Evolutionary conservation across 176 grass and related monocot species (phyloP).

Genomic region (Carex cristatella): DNA sequence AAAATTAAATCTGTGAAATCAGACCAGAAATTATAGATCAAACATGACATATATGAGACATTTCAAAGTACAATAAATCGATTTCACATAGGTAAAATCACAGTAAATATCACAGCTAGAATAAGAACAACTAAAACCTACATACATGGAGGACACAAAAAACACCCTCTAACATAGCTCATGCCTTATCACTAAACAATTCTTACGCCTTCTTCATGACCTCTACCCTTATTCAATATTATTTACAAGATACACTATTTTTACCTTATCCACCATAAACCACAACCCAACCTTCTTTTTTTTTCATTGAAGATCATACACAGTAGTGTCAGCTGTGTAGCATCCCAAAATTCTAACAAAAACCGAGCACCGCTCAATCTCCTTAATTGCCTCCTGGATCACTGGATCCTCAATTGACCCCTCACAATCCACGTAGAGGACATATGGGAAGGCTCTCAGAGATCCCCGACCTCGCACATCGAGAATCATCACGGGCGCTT

Average conservation of each 20-base stretch:
- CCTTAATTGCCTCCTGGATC: slow-evolving; percentile 65
- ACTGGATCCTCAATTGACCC: slow-evolving; percentile 54
- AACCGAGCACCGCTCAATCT: slow-evolving; percentile 64
- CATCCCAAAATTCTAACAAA: slow-evolving; percentile 73
- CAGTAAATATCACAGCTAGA: too few species aligned
- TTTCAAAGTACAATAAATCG: background rate
- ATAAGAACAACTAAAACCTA: too few species aligned
- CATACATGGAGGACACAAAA: background rate
- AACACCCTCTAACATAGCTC: slow-evolving; percentile 10
- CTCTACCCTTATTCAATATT: background rate
- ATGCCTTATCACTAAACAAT: slow-evolving; percentile 9
- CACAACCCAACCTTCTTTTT: too few species aligned
- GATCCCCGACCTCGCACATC: slow-evolving; percentile 34
- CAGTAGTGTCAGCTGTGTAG: slow-evolving; percentile 71
- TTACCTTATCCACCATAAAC: too few species aligned
- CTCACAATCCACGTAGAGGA: slow-evolving; percentile 90
- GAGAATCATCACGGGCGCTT: slow-evolving; percentile 66
- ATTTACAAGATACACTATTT: slow-evolving; percentile 5
- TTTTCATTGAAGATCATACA: slow-evolving; percentile 80
- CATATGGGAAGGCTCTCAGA: slow-evolving; percentile 78
- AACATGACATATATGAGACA: background rate
- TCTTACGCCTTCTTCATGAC: background rate
- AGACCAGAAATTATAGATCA: background rate
- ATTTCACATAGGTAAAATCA: background rate
- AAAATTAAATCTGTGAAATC: background rate